Base-by-base conservation (phyloP, 768 basidiomycete species). In the Kwoniella sp. region DNA sequence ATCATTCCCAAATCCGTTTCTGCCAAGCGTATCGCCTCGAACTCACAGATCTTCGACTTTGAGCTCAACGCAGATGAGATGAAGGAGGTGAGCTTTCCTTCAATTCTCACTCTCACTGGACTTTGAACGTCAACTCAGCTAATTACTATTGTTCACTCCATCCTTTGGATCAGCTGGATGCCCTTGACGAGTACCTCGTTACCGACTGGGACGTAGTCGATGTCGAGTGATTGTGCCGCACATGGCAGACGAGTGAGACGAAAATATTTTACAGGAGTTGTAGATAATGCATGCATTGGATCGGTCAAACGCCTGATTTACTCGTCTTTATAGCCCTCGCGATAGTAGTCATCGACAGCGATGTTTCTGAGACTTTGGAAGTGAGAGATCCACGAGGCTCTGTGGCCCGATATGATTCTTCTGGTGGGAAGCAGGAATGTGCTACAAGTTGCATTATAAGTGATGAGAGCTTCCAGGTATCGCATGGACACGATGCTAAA, bases 1-100 rank as follows among this genome's bases (percentile, higher is more conserved):
- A 75, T 82, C 50, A 83, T 85, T 56, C 85, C 85, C 34, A 85
- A 85, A 70, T 83, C 82, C 15, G 82, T 82, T 13, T 76, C 76
- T 31, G 71, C 82, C 59, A 71, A 79, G 15, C 77, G 84, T 7
- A 83, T 85, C 61, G 63, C 70, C 20, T 79, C 80, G 34, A 85
- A 85, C 73, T 73, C 81, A 3, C 71, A 83, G 22, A 75, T 85
- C 22, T 85, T 83, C 68, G 83, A 83, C 65, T 85, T 85, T 64
- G 75, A 79, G 55, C 74, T 85, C 28, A 64, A 72, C n/a, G 65
- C 63, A n/a, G 82, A 79, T 25, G 83, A 85, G 58, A 80, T 85
- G 76, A 73, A 81, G 38, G 74, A 80, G 68, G 71, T 82, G 59
- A 63, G 74, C 55, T n/a, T 12, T 11, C 2, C 34, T 31, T 20